phyloP scores from a whole-genome alignment of 225 moss, liverwort and hornwort species.

The Takakia lepidozioides region DNA sequence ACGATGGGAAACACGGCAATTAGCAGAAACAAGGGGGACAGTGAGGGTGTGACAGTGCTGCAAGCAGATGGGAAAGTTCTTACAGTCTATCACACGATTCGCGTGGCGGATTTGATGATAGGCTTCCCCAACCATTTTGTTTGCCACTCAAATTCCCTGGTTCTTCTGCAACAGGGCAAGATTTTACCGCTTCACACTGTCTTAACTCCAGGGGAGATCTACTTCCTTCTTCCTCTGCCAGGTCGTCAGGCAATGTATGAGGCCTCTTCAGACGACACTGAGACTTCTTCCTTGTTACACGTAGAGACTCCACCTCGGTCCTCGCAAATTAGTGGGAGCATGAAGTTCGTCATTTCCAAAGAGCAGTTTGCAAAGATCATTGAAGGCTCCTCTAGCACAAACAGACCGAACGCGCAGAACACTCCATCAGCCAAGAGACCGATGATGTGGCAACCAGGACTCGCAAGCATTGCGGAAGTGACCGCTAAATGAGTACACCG shows the following conservation, averaged over 20 bases:
- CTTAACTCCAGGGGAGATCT: conserved; percentile 65
- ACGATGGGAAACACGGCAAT: conserved; percentile 78
- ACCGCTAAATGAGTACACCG: too few species aligned
- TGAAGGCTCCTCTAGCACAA: too few species aligned
- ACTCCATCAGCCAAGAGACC: too few species aligned
- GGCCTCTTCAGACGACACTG: conserved; percentile 18
- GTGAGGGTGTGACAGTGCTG: conserved; percentile 56
- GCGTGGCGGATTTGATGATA: conserved; percentile 64
- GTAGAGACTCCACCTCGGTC: conserved; percentile 14
- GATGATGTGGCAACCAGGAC: too few species aligned
- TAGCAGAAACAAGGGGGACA: conserved; percentile 37
- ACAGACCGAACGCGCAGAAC: too few species aligned
- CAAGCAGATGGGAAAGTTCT: conserved; percentile 66
- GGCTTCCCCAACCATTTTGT: conserved; percentile 77
- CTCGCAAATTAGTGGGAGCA: conserved; percentile 37
- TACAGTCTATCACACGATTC: conserved; percentile 37
- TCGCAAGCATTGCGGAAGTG: too few species aligned
- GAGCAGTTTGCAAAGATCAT: conserved; percentile 77
- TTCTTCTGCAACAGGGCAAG: conserved; percentile 65
- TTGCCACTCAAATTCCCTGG: conserved; percentile 76
- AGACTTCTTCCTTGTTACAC: conserved; percentile 26
- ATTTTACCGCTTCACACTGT: conserved; percentile 54
- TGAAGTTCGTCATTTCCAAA: conserved; percentile 88
- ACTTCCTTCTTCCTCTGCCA: conserved; percentile 73
- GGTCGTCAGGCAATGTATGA: conserved; percentile 1